These are phyloP conservation scores for Hibiscus trionum DNA, from an alignment of 345 rosid species.

Conservation along the genomic window DNA sequence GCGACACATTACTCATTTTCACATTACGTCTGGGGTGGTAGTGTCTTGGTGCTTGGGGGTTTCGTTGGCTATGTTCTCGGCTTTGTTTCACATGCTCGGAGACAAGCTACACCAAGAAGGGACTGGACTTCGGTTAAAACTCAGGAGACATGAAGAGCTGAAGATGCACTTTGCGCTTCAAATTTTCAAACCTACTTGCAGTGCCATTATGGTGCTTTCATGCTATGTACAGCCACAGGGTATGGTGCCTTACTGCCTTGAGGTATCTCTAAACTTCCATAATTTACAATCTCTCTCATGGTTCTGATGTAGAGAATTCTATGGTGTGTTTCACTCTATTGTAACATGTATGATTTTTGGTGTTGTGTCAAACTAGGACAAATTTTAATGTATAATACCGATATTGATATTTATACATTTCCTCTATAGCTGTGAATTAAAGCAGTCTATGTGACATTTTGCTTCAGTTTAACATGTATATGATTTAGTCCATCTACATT, in stretches of 20 bases:
- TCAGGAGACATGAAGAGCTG: conserved; percentile 36
- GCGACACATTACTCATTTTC: conserved; percentile 27
- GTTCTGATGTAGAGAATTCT: background rate
- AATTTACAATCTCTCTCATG: too few species aligned
- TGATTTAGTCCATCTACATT: too few species aligned
- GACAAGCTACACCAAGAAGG: conserved; percentile 26
- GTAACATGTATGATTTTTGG: background rate
- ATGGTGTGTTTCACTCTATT: background rate
- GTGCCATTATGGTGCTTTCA: background rate
- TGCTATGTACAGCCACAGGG: background rate
- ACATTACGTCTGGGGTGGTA: conserved; percentile 54
- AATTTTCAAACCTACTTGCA: background rate
- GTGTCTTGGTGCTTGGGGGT: conserved; percentile 60
- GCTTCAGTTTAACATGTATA: too few species aligned
- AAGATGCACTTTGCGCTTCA: background rate
- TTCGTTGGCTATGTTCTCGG: conserved; percentile 64
- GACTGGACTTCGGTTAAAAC: conserved; percentile 60
- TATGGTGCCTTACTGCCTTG: background rate
- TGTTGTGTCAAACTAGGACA: background rate
- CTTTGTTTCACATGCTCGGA: conserved; percentile 46
- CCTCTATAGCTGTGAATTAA: too few species aligned
- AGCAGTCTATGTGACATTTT: too few species aligned
- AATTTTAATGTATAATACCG: too few species aligned
- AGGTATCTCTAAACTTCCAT: background rate
- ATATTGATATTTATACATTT: too few species aligned